A percentile compares a stretch with the other conserved stretches of the same genome.
phyloP scores from a whole-genome alignment of 805 yeast genomes.

The Jamesozyma lodderae region DNA sequence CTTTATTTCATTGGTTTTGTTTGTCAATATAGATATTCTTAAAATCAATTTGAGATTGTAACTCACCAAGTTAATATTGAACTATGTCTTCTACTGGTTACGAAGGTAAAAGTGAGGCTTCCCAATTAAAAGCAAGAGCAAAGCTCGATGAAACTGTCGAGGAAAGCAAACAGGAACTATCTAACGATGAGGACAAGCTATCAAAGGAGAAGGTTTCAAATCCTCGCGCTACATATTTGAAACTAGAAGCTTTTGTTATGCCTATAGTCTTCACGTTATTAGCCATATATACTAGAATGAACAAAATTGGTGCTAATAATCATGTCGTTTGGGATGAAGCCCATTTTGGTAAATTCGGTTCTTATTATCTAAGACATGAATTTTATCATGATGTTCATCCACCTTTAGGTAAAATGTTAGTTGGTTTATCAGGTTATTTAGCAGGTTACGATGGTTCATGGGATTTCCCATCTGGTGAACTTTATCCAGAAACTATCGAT shows the following conservation, averaged over 20 bases:
- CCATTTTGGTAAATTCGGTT: slow-evolving; percentile 82
- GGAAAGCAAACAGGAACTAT: background rate
- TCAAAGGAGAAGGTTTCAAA: background rate
- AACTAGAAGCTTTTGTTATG: slow-evolving; percentile 31
- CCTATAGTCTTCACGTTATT: slow-evolving; percentile 38
- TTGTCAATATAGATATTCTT: background rate
- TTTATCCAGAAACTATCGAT: slow-evolving; percentile 54
- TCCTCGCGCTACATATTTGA: slow-evolving; percentile 6
- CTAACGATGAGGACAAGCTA: background rate
- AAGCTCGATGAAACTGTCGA: background rate
- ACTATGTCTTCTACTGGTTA: slow-evolving; percentile 9
- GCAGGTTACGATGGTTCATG: slow-evolving; percentile 74
- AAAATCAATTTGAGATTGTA: background rate
- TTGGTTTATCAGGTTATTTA: slow-evolving; percentile 67
- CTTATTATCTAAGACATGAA: slow-evolving; percentile 69
- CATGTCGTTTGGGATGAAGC: slow-evolving; percentile 86
- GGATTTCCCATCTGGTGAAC: slow-evolving; percentile 60
- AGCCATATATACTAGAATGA: slow-evolving; percentile 48
- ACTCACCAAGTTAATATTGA: no score
- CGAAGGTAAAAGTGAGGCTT: slow-evolving; percentile 2
- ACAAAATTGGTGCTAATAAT: slow-evolving; percentile 46
- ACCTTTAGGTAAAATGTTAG: slow-evolving; percentile 74
- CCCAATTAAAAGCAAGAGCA: slow-evolving; percentile 5
- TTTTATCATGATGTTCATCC: slow-evolving; percentile 85
- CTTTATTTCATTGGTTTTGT: no score